Evolutionary conservation across 331 rosid genomes (phyloP).

Genomic region (Rhamnella rubrinervis): DNA sequence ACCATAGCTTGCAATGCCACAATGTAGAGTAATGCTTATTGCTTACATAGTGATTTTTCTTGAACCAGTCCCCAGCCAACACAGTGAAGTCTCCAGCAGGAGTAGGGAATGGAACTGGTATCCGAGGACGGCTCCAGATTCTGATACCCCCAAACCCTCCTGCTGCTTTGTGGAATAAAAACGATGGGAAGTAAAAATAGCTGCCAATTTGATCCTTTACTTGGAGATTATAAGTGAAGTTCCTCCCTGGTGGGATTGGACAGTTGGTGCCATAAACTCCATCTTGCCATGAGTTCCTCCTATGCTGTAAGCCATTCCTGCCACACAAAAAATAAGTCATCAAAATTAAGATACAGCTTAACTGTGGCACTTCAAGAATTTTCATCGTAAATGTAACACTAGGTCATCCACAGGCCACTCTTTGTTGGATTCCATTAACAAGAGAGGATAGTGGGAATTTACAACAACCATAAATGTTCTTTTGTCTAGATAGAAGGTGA

Average conservation of each 20-base stretch:
- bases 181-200: constrained; percentile 86
- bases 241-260: constrained; percentile 75
- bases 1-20: not conserved
- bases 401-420: not conserved
- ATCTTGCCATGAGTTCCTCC: constrained; percentile 96
- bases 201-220: constrained; percentile 93
- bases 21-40: not conserved
- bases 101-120: constrained; percentile 93
- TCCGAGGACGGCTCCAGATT: constrained; percentile 88
- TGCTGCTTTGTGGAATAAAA: constrained; percentile 89
- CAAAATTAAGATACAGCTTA: not conserved
- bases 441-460: not conserved
- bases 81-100: constrained; percentile 81
- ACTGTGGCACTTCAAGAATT: not conserved
- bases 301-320: constrained; percentile 93
- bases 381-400: not conserved
- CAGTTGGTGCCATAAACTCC: constrained; percentile 84
- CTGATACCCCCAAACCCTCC: constrained; percentile 93
- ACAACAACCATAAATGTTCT: not conserved
- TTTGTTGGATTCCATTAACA: not conserved
- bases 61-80: constrained; percentile 95
- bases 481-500: not conserved
- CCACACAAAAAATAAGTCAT: constrained; percentile 3
- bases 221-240: constrained; percentile 78
- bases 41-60: constrained; percentile 62